Base-by-base conservation (phyloP, 2,329 filamentous ascomycete genomes). In the Chaetomiaceae sp. region DNA sequence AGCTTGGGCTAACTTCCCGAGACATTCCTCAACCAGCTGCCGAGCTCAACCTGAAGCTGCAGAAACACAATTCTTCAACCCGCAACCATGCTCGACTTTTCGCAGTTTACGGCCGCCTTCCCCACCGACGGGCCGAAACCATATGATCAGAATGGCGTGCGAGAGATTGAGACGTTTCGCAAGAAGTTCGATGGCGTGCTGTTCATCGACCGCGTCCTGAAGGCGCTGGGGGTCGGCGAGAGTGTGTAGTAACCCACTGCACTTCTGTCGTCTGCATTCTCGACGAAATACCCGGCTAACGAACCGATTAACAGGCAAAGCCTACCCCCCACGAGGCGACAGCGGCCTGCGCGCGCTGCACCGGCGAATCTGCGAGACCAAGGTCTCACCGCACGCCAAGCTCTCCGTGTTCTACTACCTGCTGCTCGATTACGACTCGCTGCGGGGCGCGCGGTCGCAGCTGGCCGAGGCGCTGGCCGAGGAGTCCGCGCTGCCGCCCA, bases 321-420 rank as follows among this genome's bases (percentile, higher is more conserved):
- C 77, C 11, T 95, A 93, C 60, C 88, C 88, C 35, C 87, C 88
- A 0, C 81, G 80, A 60, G 79, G 77, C 43, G 81, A 85, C 48
- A 73, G 71, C 49, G 78, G 81, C 34, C 74, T 94, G 24, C 78
- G 79, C 55, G 76, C 79, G 32, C 74, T 94, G 6, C 83, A 90
- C 65, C 71, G 80, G 51, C 78, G 81, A 49, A 82, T 95, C 53
- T 76, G 82, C 62, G 74, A 79, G 20, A 78, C 69, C 44, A 70
- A 69, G 39, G 80, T 84, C 56, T 77, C 83, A 7, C 73, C 79
- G 44, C 84, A 90, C 63, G 83, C 90, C 68, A 90, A 90, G 64
- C 80, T 89, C 55, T 87, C 88, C 15, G 75, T 93, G 38, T 73
- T 94, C 53, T 94, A 87, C 71, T 95, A 94, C 63, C 71, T 94